phyloP scores from a whole-genome alignment of 2,329 filamentous ascomycete species.

The Emmonsia crescens region DNA sequence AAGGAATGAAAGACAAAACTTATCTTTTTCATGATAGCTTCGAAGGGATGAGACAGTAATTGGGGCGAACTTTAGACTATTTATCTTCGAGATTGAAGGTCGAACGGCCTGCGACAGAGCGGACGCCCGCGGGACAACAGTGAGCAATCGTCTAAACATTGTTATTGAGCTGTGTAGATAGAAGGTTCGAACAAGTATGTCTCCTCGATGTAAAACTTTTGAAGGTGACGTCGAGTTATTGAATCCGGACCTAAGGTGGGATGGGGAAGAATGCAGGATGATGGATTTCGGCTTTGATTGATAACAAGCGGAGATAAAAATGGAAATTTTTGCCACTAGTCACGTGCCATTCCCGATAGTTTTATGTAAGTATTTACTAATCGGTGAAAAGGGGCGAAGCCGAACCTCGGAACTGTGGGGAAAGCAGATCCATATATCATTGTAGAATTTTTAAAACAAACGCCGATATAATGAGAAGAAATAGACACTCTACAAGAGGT shows the following conservation, averaged over 20 bases:
- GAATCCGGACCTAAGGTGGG: background rate
- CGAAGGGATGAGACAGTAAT: slow-evolving; percentile 32
- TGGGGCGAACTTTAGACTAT: slow-evolving; percentile 29
- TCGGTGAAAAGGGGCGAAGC: too few relatives aligned
- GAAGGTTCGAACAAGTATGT: background rate
- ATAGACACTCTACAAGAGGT: background rate
- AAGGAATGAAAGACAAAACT: slow-evolving; percentile 21
- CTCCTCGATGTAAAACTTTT: background rate
- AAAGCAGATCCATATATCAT: too few relatives aligned
- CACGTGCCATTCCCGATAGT: too few relatives aligned
- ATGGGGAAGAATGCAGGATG: background rate
- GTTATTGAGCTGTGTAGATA: slow-evolving; percentile 13
- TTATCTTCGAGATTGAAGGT: slow-evolving; percentile 31
- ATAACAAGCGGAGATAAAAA: background rate
- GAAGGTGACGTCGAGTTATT: background rate
- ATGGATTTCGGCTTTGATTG: background rate
- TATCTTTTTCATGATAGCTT: slow-evolving; percentile 57
- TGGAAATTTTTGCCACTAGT: background rate
- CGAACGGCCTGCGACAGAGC: slow-evolving; percentile 35
- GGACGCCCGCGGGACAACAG: slow-evolving; percentile 43
- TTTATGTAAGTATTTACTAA: background rate
- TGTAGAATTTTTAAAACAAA: too few relatives aligned
- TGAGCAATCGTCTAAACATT: slow-evolving; percentile 50
- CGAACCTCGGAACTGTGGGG: too few relatives aligned
- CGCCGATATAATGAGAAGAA: background rate